A percentile compares a stretch with the other conserved stretches of the same genome.
Conservation (phyloP, 163 green algal species). For the Scenedesmus sp. region DNA sequence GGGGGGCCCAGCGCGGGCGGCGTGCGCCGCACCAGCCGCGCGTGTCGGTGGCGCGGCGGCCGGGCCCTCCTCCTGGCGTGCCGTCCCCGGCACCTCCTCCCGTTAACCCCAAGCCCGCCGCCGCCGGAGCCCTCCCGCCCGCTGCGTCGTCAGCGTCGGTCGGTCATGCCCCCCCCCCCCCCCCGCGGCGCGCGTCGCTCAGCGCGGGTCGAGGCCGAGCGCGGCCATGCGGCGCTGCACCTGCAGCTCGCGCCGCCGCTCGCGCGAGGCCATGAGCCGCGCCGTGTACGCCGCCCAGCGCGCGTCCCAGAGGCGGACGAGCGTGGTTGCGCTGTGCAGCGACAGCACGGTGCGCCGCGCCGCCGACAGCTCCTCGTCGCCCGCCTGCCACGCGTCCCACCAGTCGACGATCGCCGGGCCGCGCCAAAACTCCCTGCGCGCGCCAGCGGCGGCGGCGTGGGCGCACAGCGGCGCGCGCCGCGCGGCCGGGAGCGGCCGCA, state of each 20-base stretch:
- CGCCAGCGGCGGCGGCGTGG: background rate
- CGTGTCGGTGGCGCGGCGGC: too few relatives aligned
- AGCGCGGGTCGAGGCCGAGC: background rate
- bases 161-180: too few relatives aligned
- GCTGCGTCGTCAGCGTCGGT: too few relatives aligned
- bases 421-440: conserved; percentile 61
- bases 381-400: conserved; percentile 49
- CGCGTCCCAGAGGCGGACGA: conserved; percentile 26
- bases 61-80: too few relatives aligned
- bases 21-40: too few relatives aligned
- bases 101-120: too few relatives aligned
- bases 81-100: too few relatives aligned
- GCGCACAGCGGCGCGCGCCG: too few relatives aligned
- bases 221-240: conserved; percentile 12
- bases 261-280: background rate
- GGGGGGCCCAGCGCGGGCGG: too few relatives aligned
- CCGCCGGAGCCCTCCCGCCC: too few relatives aligned
- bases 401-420: conserved; percentile 55
- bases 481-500: background rate
- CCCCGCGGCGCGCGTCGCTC: too few relatives aligned
- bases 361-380: conserved; percentile 43
- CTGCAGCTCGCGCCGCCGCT: conserved; percentile 10
- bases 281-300: conserved; percentile 15
- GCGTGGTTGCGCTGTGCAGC: too few relatives aligned
- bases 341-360: background rate